A percentile compares a stretch with the other conserved stretches of the same genome.
Evolutionary conservation across 2,329 filamentous ascomycete species (phyloP).

Genomic region (Trichothecium roseum): DNA sequence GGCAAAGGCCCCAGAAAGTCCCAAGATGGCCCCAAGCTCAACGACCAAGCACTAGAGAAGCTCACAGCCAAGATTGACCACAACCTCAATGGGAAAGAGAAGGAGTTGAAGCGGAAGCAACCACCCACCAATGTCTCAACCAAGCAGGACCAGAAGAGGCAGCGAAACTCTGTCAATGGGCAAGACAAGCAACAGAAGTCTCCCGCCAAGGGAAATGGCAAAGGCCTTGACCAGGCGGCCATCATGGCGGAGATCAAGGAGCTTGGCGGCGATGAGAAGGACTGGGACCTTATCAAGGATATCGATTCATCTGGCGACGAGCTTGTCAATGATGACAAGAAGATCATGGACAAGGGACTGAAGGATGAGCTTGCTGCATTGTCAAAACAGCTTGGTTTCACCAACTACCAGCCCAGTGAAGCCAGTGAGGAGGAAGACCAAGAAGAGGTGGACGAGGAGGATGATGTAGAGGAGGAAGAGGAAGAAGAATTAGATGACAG

Average conservation of each 20-base stretch:
- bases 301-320: slow-evolving; percentile 31
- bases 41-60: slow-evolving; percentile 38
- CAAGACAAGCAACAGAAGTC: slow-evolving; percentile 13
- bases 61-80: slow-evolving; percentile 48
- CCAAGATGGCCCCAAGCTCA: slow-evolving; percentile 20
- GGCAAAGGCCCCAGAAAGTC: slow-evolving; percentile 19
- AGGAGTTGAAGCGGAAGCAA: slow-evolving; percentile 34
- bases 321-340: slow-evolving; percentile 17
- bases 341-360: slow-evolving; percentile 29
- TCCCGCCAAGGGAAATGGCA: slow-evolving; percentile 1
- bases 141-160: slow-evolving; percentile 25
- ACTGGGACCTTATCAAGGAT: slow-evolving; percentile 50
- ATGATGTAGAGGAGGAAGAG: slow-evolving; percentile 20
- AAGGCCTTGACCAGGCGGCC: slow-evolving; percentile 16
- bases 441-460: slow-evolving; percentile 16
- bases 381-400: slow-evolving; percentile 27
- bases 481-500: slow-evolving; percentile 12
- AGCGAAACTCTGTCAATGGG: slow-evolving; percentile 17
- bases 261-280: slow-evolving; percentile 55
- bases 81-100: slow-evolving; percentile 25
- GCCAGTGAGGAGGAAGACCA: slow-evolving; percentile 26
- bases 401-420: slow-evolving; percentile 21
- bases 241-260: slow-evolving; percentile 55
- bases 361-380: slow-evolving; percentile 24
- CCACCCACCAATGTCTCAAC: slow-evolving; percentile 22